Conservation (phyloP, 495 filamentous ascomycete genomes). For the Aspergillus homomorphus region DNA sequence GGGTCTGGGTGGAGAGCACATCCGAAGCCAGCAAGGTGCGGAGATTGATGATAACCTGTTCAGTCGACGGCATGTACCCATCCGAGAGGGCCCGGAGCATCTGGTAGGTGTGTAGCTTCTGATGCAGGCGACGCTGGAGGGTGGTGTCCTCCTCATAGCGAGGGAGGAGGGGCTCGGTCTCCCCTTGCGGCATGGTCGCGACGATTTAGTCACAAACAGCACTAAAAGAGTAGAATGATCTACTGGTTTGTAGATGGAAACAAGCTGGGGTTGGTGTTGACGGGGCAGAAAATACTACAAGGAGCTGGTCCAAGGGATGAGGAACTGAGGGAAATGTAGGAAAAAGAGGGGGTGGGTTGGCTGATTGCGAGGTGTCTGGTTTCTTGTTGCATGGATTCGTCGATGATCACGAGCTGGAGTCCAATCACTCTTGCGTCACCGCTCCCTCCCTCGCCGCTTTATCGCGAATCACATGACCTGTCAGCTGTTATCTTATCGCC, state of each 20-base stretch:
- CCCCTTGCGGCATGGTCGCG: slow-evolving; percentile 51
- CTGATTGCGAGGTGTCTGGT: not conserved
- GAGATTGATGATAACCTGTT: slow-evolving; percentile 78
- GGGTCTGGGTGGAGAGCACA: slow-evolving; percentile 71
- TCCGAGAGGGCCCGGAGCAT: slow-evolving; percentile 80
- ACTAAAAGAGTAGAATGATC: not conserved
- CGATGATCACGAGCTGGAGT: not conserved
- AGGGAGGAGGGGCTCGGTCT: slow-evolving; percentile 76
- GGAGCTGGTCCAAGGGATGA: not conserved
- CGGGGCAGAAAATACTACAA: not conserved
- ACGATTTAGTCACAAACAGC: not conserved
- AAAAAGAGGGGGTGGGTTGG: slow-evolving; percentile 2
- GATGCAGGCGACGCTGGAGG: slow-evolving; percentile 70
- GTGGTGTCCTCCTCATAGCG: slow-evolving; percentile 80
- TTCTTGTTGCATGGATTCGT: slow-evolving; percentile 1
- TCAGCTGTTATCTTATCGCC: not conserved
- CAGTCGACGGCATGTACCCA: slow-evolving; percentile 89
- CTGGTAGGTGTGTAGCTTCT: slow-evolving; percentile 89
- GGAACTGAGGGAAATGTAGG: not conserved
- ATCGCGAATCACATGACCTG: not conserved
- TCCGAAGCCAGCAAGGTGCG: slow-evolving; percentile 75
- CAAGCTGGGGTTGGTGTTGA: not conserved
- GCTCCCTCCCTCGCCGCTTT: not conserved
- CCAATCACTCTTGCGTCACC: slow-evolving; percentile 8
- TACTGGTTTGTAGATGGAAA: not conserved